These are phyloP conservation scores for Xylaria digitata DNA, from an alignment of 2,329 filamentous ascomycete species.

Conservation along the genomic window DNA sequence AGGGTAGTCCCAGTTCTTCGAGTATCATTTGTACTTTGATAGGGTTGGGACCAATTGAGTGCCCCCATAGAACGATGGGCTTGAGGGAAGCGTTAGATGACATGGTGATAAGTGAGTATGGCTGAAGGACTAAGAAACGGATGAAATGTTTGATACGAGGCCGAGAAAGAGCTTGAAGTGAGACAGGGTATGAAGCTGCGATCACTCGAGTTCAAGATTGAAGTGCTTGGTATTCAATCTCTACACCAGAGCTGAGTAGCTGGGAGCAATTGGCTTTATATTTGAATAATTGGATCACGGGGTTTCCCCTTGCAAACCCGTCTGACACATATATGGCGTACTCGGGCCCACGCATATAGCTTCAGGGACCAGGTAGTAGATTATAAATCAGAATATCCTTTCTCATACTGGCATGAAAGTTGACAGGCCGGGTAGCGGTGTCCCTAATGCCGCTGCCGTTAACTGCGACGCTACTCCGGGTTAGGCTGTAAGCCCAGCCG, in stretches of 20 bases:
- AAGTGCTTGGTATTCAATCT: neutral
- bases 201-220: neutral
- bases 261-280: constrained; percentile 28
- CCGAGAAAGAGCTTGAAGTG: too few relatives aligned
- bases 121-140: neutral
- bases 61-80: constrained; percentile 48
- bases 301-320: neutral
- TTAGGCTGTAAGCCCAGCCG: constrained; percentile 9
- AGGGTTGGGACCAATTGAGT: constrained; percentile 46
- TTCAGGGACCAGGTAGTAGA: neutral
- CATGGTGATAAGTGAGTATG: constrained; percentile 26
- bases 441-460: constrained; percentile 25
- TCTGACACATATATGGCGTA: neutral
- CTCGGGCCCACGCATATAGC: neutral
- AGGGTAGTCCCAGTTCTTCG: constrained; percentile 49
- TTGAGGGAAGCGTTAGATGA: constrained; percentile 42
- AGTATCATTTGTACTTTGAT: constrained; percentile 49
- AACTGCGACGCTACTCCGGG: constrained; percentile 17
- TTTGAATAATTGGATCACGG: neutral
- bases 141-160: neutral
- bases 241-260: neutral
- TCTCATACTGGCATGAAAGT: too few relatives aligned
- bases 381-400: neutral
- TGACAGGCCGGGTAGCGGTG: constrained; percentile 1
- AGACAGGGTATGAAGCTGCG: neutral